phyloP scores from a whole-genome alignment of 441 rosid genomes.

The Mallotus japonicus region DNA sequence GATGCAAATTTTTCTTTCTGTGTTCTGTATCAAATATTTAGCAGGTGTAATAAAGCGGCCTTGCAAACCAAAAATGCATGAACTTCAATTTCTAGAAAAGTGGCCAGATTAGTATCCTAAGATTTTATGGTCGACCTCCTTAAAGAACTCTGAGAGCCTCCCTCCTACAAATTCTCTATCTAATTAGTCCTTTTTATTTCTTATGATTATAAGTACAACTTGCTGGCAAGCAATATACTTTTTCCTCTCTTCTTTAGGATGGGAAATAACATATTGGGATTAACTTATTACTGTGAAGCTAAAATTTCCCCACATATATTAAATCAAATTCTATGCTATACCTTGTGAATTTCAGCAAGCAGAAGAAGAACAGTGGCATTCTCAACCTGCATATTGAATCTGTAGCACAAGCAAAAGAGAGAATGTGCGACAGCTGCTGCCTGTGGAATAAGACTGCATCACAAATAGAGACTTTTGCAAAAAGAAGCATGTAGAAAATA shows the following conservation, averaged over 20 bases:
- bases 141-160: too few species aligned
- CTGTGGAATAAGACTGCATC: slow-evolving; percentile 44
- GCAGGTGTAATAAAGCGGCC: not conserved
- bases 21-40: not conserved
- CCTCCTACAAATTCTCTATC: not conserved
- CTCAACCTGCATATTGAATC: slow-evolving; percentile 84
- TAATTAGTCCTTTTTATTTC: not conserved
- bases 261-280: not conserved
- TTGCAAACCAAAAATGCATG: not conserved
- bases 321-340: slow-evolving; percentile 28
- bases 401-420: slow-evolving; percentile 89
- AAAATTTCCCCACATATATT: slow-evolving; percentile 2
- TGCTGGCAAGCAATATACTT: not conserved
- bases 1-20: not conserved
- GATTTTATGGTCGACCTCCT: not conserved
- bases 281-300: slow-evolving; percentile 9
- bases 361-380: slow-evolving; percentile 88
- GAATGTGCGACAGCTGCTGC: slow-evolving; percentile 87
- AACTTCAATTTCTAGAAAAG: slow-evolving; percentile 1
- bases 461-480: slow-evolving; percentile 19
- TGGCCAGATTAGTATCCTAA: not conserved
- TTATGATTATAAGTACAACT: not conserved
- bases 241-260: not conserved
- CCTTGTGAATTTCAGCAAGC: slow-evolving; percentile 98
- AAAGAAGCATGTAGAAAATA: slow-evolving; percentile 7